phyloP scores from a whole-genome alignment of 1,139 yeast species.

The Waltiozyma sp. region DNA sequence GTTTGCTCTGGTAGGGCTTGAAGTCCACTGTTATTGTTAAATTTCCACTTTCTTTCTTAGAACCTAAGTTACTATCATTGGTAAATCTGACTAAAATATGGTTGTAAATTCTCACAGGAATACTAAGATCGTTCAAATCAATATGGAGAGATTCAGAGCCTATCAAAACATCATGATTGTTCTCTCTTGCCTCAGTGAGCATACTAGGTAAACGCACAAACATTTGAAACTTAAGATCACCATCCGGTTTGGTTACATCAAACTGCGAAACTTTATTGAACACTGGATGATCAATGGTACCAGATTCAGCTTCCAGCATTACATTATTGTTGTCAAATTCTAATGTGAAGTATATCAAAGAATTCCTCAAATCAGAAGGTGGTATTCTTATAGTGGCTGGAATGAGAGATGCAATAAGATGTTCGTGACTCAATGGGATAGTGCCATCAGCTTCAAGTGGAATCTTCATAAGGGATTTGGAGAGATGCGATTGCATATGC shows the following conservation, averaged over 20 bases:
- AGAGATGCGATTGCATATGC: conserved; percentile 7
- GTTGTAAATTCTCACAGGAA: conserved; percentile 32
- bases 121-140: conserved; percentile 25
- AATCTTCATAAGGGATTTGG: conserved; percentile 8
- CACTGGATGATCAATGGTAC: conserved; percentile 49
- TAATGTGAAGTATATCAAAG: conserved; percentile 55
- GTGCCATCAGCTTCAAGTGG: conserved; percentile 18
- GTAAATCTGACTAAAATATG: conserved; percentile 34
- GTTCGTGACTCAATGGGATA: conserved; percentile 15
- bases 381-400: conserved; percentile 65
- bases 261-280: conserved; percentile 88
- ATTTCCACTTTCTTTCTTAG: conserved; percentile 18
- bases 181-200: conserved; percentile 29
- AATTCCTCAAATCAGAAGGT: conserved; percentile 33
- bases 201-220: conserved; percentile 69
- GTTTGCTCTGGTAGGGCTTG: conserved; percentile 60
- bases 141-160: conserved; percentile 26
- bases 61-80: conserved; percentile 17
- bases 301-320: conserved; percentile 70
- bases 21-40: conserved; percentile 66
- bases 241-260: conserved; percentile 66
- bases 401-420: conserved; percentile 29
- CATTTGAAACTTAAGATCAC: conserved; percentile 52
- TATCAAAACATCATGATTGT: conserved; percentile 23
- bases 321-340: conserved; percentile 78